These are phyloP conservation scores for Tolypocladium inflatum DNA, from an alignment of 2,329 filamentous ascomycete species.

Conservation along the genomic window DNA sequence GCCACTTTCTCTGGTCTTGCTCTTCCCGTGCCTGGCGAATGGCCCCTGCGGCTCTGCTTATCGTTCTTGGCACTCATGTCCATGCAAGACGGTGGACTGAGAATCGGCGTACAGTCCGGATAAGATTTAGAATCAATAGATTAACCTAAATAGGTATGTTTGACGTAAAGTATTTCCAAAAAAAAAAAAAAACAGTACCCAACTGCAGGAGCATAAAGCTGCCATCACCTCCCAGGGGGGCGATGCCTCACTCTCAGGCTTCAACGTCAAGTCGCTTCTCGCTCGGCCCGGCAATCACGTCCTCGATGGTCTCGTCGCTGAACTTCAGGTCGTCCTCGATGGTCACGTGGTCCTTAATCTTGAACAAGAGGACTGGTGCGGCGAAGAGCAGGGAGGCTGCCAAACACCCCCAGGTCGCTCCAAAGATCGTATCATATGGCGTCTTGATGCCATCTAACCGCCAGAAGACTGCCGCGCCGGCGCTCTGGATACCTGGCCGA, in stretches of 20 bases:
- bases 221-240: no score
- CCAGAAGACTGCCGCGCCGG: slow-evolving; percentile 49
- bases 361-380: slow-evolving; percentile 66
- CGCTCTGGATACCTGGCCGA: slow-evolving; percentile 65
- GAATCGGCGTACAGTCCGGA: no score
- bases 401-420: slow-evolving; percentile 62
- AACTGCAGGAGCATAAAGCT: no score
- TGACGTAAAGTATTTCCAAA: no score
- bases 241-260: neutral
- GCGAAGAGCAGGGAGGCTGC: slow-evolving; percentile 51
- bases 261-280: neutral
- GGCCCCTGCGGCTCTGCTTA: no score
- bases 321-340: slow-evolving; percentile 77
- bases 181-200: no score
- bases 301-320: slow-evolving; percentile 70
- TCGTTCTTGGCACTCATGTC: no score
- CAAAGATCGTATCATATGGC: slow-evolving; percentile 65
- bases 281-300: slow-evolving; percentile 36
- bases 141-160: no score
- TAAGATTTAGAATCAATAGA: no score
- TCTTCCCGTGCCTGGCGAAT: no score
- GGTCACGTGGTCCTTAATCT: slow-evolving; percentile 72
- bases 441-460: slow-evolving; percentile 23
- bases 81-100: no score
- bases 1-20: no score